Base-by-base conservation (phyloP, 495 filamentous ascomycete genomes). In the Geoglossum glabrum region DNA sequence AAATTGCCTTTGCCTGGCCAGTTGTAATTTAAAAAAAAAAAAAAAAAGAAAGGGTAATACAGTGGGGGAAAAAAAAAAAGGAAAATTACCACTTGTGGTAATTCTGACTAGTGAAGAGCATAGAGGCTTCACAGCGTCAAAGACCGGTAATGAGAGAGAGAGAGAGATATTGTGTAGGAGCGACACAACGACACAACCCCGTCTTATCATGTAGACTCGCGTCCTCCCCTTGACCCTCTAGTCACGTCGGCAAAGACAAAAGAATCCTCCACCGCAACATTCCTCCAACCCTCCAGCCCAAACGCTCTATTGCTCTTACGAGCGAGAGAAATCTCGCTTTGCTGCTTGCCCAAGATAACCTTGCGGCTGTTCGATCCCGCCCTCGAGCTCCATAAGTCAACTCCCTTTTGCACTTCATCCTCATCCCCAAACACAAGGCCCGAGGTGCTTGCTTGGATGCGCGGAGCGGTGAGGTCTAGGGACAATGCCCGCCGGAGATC, bases 331-430 rank as follows among this genome's bases (percentile, higher is more conserved):
- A 52, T 52, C 49, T 59, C 21, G 49, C 19, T 55, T 31, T 52
- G 23, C 26, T 55, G 25, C 28, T 11, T 61, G 2, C 19, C 34
- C 25, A 27, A 40, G 30, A 47, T 23, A 4, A 4, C 6, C 19
- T 17, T 23, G 17, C 43, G 43, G 21, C 15, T 47, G 6, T n/a
- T 6, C 23, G 19, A 27, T 27, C 17, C 26, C 25, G 11, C 26
- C 28, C 28, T 19, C 11, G 77, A 72, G 67, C 86, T 84, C 34
- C 96, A 71, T 1, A 90, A 87, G 60, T 79, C 74, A 66, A 82
- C 85, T 13, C 74, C 68, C 57, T 75, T 76, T 10, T 74, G 72
- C 19, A 64, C 69, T n/a, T 74, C 70, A 28, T 68, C 68, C 30
- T 69, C 67, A 5, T 70, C 66, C 31, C 2, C 38, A 27, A 38